Conservation (phyloP, 2,329 filamentous ascomycete genomes). For the Tympanopsis confertula region DNA sequence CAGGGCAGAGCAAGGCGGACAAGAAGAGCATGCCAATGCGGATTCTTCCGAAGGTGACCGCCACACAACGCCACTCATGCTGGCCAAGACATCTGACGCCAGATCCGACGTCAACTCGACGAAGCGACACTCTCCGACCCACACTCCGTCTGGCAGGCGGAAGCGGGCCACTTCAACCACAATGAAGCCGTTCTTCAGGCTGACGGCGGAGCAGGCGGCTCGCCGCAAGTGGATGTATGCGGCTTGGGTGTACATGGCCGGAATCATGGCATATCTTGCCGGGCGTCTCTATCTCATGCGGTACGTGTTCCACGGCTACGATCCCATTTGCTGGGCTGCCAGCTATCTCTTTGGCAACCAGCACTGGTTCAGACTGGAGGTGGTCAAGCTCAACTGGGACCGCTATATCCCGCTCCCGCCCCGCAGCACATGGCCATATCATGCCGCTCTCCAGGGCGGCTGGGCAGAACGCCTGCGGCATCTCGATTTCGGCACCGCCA, state of each 20-base stretch:
- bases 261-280: slow-evolving; percentile 22
- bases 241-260: neutral
- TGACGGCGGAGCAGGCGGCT: neutral
- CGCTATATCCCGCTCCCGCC: neutral
- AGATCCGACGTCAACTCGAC: too few relatives aligned
- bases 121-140: too few relatives aligned
- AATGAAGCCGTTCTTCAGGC: neutral
- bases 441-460: slow-evolving; percentile 31
- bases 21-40: neutral
- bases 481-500: slow-evolving; percentile 27
- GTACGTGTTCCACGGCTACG: slow-evolving; percentile 39
- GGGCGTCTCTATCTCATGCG: slow-evolving; percentile 39
- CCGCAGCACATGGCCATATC: slow-evolving; percentile 30
- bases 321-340: slow-evolving; percentile 56
- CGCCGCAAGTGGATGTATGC: neutral
- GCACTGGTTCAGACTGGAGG: slow-evolving; percentile 33
- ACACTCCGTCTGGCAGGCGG: too few relatives aligned
- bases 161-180: neutral
- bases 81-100: too few relatives aligned
- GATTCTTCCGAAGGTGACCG: neutral
- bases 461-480: slow-evolving; percentile 5
- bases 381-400: slow-evolving; percentile 26
- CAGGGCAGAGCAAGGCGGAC: neutral
- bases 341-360: slow-evolving; percentile 54
- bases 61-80: too few relatives aligned